These are phyloP conservation scores for Liquidambar formosana DNA, from an alignment of 164 flowering plant species.

Conservation along the genomic window DNA sequence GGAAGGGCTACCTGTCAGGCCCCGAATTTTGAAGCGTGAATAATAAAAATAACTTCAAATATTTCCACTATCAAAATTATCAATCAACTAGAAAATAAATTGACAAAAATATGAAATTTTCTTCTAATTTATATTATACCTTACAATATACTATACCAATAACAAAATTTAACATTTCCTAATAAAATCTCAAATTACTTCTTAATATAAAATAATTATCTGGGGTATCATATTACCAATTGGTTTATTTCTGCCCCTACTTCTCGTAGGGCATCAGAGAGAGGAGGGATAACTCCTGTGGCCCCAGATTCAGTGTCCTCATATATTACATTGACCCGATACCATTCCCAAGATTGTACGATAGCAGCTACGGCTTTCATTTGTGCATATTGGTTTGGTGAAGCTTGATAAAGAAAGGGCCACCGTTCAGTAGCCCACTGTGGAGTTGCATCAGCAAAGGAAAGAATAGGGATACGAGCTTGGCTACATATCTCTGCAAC, in stretches of 20 bases:
- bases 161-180: too few species aligned
- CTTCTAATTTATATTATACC: too few species aligned
- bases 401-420: constrained; percentile 32
- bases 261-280: constrained; percentile 20
- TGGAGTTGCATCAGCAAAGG: constrained; percentile 24
- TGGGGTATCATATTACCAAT: too few species aligned
- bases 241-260: constrained; percentile 17
- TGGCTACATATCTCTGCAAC: constrained; percentile 25
- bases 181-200: too few species aligned
- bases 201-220: too few species aligned
- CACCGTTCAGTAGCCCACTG: constrained; percentile 19
- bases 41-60: too few species aligned
- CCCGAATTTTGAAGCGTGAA: too few species aligned
- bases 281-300: constrained; percentile 16
- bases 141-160: too few species aligned
- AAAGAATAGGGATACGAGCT: constrained; percentile 24
- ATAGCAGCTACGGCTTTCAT: constrained; percentile 33
- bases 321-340: constrained; percentile 25
- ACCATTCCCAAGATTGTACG: constrained; percentile 27
- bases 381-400: constrained; percentile 10
- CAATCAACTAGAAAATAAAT: too few species aligned
- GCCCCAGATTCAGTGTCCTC: constrained; percentile 25
- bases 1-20: constrained; percentile 22
- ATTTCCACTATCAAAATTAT: too few species aligned
- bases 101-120: too few species aligned